phyloP scores from a whole-genome alignment of 768 basidiomycete genomes.

The Pseudohyphozyma bogoriensis region DNA sequence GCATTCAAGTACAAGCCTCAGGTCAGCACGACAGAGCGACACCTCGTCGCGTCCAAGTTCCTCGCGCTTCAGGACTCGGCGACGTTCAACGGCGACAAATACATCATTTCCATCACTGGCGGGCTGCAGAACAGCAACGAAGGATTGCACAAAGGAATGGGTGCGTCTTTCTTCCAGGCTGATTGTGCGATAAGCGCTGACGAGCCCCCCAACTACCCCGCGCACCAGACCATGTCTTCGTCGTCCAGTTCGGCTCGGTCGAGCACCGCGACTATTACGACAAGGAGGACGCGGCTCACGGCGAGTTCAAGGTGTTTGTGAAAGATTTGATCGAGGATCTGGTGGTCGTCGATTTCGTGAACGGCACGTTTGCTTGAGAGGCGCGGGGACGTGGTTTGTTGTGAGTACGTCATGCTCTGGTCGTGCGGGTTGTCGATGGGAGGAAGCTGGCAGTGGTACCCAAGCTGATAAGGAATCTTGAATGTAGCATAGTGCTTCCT shows the following conservation, averaged over 20 bases:
- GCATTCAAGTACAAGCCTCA: slow-evolving; percentile 8
- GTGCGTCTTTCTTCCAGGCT: slow-evolving; percentile 23
- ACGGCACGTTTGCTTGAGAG: too few species aligned
- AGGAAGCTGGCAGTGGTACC: too few species aligned
- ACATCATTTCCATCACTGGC: slow-evolving; percentile 32
- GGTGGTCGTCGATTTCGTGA: too few species aligned
- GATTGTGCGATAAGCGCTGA: not conserved
- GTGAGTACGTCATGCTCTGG: too few species aligned
- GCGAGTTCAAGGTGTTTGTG: slow-evolving; percentile 32
- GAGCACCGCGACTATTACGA: slow-evolving; percentile 35
- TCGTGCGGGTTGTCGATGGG: too few species aligned
- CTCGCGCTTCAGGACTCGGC: slow-evolving; percentile 31
- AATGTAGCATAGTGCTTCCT: too few species aligned
- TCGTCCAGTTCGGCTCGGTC: slow-evolving; percentile 13
- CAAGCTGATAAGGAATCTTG: too few species aligned
- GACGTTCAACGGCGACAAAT: slow-evolving; percentile 11
- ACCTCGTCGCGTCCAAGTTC: slow-evolving; percentile 29
- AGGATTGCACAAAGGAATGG: slow-evolving; percentile 29
- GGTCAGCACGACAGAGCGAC: slow-evolving; percentile 4
- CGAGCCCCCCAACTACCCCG: not conserved
- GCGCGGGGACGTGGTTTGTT: too few species aligned
- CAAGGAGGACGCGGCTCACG: slow-evolving; percentile 31
- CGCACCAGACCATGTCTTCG: slow-evolving; percentile 7
- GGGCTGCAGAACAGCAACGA: slow-evolving; percentile 34
- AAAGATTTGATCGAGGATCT: too few species aligned